These are phyloP conservation scores for Aspergillus udagawae DNA, from an alignment of 2,329 filamentous ascomycete genomes.

Conservation along the genomic window DNA sequence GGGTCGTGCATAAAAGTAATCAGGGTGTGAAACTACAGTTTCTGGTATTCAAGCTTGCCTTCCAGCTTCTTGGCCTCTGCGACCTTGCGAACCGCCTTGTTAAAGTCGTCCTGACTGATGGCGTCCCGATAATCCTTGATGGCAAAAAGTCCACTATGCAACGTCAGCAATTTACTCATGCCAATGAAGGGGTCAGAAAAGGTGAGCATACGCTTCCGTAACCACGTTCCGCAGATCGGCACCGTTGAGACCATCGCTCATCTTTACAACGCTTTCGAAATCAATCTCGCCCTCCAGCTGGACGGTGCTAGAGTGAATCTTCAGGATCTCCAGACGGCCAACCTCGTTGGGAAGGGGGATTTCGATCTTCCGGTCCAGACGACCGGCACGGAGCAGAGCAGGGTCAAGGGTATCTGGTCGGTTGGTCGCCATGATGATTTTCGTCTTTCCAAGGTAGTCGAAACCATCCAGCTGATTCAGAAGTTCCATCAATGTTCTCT, in stretches of 20 bases:
- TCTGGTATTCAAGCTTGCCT: constrained; percentile 96
- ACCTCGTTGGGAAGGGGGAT: constrained; percentile 97
- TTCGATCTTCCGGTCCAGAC: constrained; percentile 96
- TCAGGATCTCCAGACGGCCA: constrained; percentile 90
- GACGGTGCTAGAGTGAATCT: constrained; percentile 89
- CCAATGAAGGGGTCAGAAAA: background rate
- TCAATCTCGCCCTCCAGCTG: constrained; percentile 92
- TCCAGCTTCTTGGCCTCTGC: constrained; percentile 97
- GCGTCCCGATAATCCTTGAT: constrained; percentile 98
- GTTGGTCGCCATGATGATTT: constrained; percentile 99
- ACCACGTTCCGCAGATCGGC: constrained; percentile 97
- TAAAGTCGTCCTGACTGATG: constrained; percentile 98
- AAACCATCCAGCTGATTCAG: constrained; percentile 98
- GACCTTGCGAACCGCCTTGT: constrained; percentile 97
- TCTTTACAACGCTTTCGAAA: constrained; percentile 99
- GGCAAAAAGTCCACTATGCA: constrained; percentile 76
- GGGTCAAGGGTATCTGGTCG: constrained; percentile 94
- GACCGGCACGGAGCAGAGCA: constrained; percentile 83
- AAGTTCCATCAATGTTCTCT: constrained; percentile 96
- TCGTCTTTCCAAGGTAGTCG: constrained; percentile 98
- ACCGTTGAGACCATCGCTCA: constrained; percentile 97
- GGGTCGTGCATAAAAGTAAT: background rate
- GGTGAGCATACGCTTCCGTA: constrained; percentile 78
- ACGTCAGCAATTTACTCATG: constrained; percentile 13
- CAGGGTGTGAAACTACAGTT: constrained; percentile 58